Conservation (phyloP, 768 basidiomycete genomes). For the Suillus alpinus region DNA sequence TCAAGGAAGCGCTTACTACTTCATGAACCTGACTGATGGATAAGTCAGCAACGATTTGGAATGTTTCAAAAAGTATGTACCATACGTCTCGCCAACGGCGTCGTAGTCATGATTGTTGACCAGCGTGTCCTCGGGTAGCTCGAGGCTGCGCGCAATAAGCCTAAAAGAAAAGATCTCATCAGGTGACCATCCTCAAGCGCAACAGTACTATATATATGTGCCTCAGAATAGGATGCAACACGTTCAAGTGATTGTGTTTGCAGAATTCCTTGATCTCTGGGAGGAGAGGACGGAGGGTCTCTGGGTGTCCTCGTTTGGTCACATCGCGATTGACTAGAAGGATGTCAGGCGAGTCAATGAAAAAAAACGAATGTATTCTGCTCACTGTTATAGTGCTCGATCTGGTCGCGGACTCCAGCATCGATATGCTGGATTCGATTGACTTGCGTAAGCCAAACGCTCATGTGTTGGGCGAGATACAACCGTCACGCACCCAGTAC, state of each 20-base stretch:
- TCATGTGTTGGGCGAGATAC: neutral
- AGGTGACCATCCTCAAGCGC: neutral
- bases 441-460: neutral
- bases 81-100: slow-evolving; percentile 39
- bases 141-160: slow-evolving; percentile 49
- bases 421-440: slow-evolving; percentile 49
- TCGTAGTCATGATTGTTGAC: slow-evolving; percentile 47
- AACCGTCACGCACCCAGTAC: slow-evolving; percentile 39
- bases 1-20: slow-evolving; percentile 45
- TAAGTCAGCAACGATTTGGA: neutral
- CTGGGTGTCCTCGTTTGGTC: slow-evolving; percentile 47
- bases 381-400: slow-evolving; percentile 64
- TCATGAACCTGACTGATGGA: slow-evolving; percentile 57
- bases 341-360: neutral
- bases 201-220: slow-evolving; percentile 10
- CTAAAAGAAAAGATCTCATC: slow-evolving; percentile 22
- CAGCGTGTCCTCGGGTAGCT: slow-evolving; percentile 52
- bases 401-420: slow-evolving; percentile 58
- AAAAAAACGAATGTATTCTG: neutral
- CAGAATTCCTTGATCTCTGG: slow-evolving; percentile 52
- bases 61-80: slow-evolving; percentile 22
- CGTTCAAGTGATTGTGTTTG: slow-evolving; percentile 48
- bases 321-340: slow-evolving; percentile 49
- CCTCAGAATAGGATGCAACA: slow-evolving; percentile 50
- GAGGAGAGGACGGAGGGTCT: slow-evolving; percentile 46